These are phyloP conservation scores for Moesziomyces parantarcticus DNA, from an alignment of 1,284 basidiomycete species.

Conservation along the genomic window DNA sequence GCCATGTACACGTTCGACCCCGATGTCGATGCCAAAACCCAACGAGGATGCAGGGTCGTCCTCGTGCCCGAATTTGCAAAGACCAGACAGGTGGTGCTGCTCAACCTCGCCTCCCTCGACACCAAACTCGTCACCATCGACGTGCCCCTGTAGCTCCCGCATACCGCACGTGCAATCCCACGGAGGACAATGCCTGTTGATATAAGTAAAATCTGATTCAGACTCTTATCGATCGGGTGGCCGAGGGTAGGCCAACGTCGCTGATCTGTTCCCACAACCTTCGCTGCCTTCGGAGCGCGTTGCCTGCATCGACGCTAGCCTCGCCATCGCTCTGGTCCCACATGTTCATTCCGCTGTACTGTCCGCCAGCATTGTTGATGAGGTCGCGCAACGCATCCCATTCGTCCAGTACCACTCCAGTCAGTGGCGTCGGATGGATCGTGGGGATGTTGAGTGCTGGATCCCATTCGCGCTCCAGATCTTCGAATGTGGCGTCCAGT, in stretches of 20 bases:
- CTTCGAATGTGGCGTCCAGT: slow-evolving; percentile 27
- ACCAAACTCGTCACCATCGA: slow-evolving; percentile 67
- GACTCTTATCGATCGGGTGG: neutral
- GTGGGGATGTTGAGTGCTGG: slow-evolving; percentile 34
- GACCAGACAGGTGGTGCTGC: slow-evolving; percentile 75
- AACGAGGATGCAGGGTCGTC: slow-evolving; percentile 76
- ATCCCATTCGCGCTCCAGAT: slow-evolving; percentile 38
- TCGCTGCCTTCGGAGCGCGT: slow-evolving; percentile 32
- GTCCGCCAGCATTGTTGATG: slow-evolving; percentile 45
- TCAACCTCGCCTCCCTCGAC: slow-evolving; percentile 75
- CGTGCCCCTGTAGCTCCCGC: slow-evolving; percentile 4
- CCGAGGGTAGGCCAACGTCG: slow-evolving; percentile 27
- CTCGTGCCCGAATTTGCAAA: slow-evolving; percentile 84
- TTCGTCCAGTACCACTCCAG: slow-evolving; percentile 43
- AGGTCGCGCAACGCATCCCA: slow-evolving; percentile 63
- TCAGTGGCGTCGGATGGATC: slow-evolving; percentile 34
- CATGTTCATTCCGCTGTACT: slow-evolving; percentile 39
- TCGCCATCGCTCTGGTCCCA: slow-evolving; percentile 29
- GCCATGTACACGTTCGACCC: slow-evolving; percentile 66
- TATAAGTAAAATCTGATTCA: neutral
- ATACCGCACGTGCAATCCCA: neutral
- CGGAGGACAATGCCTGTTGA: neutral
- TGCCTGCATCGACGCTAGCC: slow-evolving; percentile 33
- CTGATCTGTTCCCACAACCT: slow-evolving; percentile 22
- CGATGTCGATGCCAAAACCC: slow-evolving; percentile 54